These are phyloP conservation scores for Stachybotrys echinatus DNA, from an alignment of 2,329 filamentous ascomycete species.

Conservation along the genomic window DNA sequence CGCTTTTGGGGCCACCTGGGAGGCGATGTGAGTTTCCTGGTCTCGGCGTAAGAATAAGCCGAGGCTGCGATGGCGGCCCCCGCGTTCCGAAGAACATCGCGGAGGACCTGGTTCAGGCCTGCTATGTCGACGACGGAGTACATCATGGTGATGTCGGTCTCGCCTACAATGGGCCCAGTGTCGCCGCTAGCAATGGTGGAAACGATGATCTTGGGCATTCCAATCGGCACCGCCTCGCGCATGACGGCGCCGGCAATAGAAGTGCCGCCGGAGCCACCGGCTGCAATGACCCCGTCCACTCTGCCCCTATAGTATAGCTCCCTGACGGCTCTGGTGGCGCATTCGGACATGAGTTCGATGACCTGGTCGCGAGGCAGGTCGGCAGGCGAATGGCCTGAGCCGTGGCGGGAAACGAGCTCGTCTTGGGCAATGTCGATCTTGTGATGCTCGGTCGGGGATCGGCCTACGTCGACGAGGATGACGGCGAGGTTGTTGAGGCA, in stretches of 20 bases:
- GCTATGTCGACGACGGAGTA: conserved; percentile 68
- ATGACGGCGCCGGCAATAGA: conserved; percentile 56
- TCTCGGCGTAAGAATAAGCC: conserved; percentile 36
- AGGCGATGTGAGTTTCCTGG: conserved; percentile 2
- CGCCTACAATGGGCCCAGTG: conserved; percentile 57
- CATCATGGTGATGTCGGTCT: conserved; percentile 65
- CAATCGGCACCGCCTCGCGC: conserved; percentile 55
- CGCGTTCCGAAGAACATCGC: conserved; percentile 55
- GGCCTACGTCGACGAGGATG: conserved; percentile 39
- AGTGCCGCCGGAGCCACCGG: conserved; percentile 60
- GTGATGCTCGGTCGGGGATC: conserved; percentile 31
- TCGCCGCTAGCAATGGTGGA: conserved; percentile 66
- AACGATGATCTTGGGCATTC: conserved; percentile 65
- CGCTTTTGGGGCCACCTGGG: conserved; percentile 28
- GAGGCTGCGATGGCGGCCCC: conserved; percentile 57
- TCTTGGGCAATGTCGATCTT: conserved; percentile 41
- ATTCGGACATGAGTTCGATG: conserved; percentile 48
- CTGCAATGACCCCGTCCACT: conserved; percentile 52
- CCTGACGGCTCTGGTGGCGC: conserved; percentile 36
- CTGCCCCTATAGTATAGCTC: conserved; percentile 26
- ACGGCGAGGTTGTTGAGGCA: conserved; percentile 10
- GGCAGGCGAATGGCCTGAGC: conserved; percentile 22
- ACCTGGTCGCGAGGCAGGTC: conserved; percentile 46
- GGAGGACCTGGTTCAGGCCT: conserved; percentile 56
- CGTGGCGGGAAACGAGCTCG: conserved; percentile 31